Percentiles rank a stretch among this genome's conserved stretches.
Conservation (phyloP, 2,329 filamentous ascomycete species). For the Ilyonectria robusta region DNA sequence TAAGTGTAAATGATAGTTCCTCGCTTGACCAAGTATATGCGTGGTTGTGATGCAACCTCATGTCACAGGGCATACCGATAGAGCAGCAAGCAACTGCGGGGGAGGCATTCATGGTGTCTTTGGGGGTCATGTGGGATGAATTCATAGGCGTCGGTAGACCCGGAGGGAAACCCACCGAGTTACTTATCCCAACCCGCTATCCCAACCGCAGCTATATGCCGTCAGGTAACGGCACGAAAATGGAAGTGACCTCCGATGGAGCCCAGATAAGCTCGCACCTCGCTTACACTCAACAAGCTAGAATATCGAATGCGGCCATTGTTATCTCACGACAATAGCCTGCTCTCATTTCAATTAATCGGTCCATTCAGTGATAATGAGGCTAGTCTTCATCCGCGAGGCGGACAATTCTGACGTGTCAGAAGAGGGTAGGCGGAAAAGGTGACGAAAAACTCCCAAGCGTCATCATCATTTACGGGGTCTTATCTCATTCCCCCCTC, state of each 20-base stretch:
- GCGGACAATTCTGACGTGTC: background rate
- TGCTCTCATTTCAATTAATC: background rate
- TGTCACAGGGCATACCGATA: conserved; percentile 21
- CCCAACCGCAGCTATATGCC: conserved; percentile 16
- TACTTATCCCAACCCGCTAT: conserved; percentile 10
- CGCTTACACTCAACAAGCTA: background rate
- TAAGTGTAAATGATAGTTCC: conserved; percentile 6
- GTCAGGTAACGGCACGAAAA: conserved; percentile 10
- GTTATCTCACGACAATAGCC: conserved; percentile 4
- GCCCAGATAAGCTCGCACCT: conserved; percentile 21
- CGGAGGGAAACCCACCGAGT: conserved; percentile 19
- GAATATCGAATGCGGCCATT: background rate
- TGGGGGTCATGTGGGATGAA: conserved; percentile 18
- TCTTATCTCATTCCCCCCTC: background rate
- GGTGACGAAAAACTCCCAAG: background rate
- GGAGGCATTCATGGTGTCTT: conserved; percentile 8
- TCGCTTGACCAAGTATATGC: conserved; percentile 18
- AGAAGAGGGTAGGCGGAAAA: background rate
- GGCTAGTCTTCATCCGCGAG: background rate
- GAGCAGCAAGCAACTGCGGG: conserved; percentile 11
- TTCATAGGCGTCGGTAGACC: background rate
- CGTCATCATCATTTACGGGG: background rate
- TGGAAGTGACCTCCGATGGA: conserved; percentile 16
- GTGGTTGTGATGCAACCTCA: conserved; percentile 26
- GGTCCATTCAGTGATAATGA: background rate